A percentile compares a stretch with the other conserved stretches of the same genome.
phyloP scores from a whole-genome alignment of 179 eudicot species.

The Silene vulgaris region DNA sequence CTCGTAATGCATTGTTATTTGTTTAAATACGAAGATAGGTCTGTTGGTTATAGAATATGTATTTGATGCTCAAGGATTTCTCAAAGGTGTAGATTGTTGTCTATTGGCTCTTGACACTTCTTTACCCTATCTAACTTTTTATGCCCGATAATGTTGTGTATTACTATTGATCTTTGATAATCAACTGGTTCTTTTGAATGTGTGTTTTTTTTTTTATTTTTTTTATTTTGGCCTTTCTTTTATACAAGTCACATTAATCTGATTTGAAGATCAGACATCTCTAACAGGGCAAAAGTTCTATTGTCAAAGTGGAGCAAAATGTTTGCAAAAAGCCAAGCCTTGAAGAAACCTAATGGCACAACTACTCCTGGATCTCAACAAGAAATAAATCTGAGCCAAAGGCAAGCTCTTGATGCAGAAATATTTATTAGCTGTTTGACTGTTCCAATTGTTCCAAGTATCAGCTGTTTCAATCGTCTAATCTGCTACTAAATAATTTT shows the following conservation, averaged over 20 bases:
- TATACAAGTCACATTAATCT: slow-evolving; percentile 52
- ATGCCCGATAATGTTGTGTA: background rate
- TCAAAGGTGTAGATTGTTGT: background rate
- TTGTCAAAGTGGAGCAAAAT: slow-evolving; percentile 85
- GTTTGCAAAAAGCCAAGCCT: slow-evolving; percentile 66
- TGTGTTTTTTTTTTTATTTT: no score
- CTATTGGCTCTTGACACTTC: slow-evolving; percentile 9
- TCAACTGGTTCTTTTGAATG: slow-evolving; percentile 5
- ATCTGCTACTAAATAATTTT: background rate
- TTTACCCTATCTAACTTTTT: background rate
- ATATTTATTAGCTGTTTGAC: background rate
- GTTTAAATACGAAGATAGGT: background rate
- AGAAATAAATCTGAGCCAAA: slow-evolving; percentile 69
- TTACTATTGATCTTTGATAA: background rate
- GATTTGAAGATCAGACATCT: slow-evolving; percentile 85
- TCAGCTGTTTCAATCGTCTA: background rate
- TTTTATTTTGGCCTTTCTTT: slow-evolving; percentile 7
- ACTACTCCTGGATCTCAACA: slow-evolving; percentile 50
- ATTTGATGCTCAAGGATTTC: background rate
- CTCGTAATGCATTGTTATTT: background rate
- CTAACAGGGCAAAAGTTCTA: slow-evolving; percentile 81
- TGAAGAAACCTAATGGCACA: slow-evolving; percentile 47
- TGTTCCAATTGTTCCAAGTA: background rate
- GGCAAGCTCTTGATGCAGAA: slow-evolving; percentile 38
- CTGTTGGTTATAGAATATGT: background rate